Conservation (phyloP, 768 basidiomycete genomes). For the Macrolepiota fuliginosa region DNA sequence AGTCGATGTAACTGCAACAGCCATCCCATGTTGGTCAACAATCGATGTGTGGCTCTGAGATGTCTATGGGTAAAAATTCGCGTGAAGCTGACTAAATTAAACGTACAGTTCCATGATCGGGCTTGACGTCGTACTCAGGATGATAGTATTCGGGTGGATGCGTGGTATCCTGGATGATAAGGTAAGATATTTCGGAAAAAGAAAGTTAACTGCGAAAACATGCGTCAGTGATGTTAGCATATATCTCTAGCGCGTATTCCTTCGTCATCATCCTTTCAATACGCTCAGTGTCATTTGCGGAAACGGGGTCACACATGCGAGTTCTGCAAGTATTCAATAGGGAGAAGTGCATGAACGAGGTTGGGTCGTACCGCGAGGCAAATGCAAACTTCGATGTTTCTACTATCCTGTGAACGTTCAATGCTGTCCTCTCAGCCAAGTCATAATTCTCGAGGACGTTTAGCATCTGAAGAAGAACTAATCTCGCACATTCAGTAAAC, state of each 20-base stretch:
- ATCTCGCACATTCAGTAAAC: background rate
- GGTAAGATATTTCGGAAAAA: background rate
- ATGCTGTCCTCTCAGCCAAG: slow-evolving; percentile 47
- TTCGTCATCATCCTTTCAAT: slow-evolving; percentile 71
- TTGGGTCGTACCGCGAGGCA: slow-evolving; percentile 37
- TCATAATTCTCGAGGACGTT: slow-evolving; percentile 83
- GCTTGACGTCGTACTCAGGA: slow-evolving; percentile 71
- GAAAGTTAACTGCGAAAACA: background rate
- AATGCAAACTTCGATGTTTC: slow-evolving; percentile 82
- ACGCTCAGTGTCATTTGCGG: slow-evolving; percentile 49
- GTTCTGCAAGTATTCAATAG: slow-evolving; percentile 46
- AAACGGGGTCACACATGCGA: slow-evolving; percentile 76
- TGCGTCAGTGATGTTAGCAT: slow-evolving; percentile 81
- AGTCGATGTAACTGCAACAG: slow-evolving; percentile 82
- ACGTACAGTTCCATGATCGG: slow-evolving; percentile 86
- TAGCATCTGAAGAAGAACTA: slow-evolving; percentile 86
- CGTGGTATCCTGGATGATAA: slow-evolving; percentile 60
- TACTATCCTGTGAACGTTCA: slow-evolving; percentile 77
- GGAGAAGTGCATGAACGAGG: background rate
- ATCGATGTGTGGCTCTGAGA: slow-evolving; percentile 74
- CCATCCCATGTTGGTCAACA: slow-evolving; percentile 84
- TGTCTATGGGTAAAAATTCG: background rate
- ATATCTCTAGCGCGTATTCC: slow-evolving; percentile 58
- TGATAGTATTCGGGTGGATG: slow-evolving; percentile 83
- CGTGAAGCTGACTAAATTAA: background rate